phyloP scores from a whole-genome alignment of 2,329 filamentous ascomycete species.

The Penicillium sumatraense region DNA sequence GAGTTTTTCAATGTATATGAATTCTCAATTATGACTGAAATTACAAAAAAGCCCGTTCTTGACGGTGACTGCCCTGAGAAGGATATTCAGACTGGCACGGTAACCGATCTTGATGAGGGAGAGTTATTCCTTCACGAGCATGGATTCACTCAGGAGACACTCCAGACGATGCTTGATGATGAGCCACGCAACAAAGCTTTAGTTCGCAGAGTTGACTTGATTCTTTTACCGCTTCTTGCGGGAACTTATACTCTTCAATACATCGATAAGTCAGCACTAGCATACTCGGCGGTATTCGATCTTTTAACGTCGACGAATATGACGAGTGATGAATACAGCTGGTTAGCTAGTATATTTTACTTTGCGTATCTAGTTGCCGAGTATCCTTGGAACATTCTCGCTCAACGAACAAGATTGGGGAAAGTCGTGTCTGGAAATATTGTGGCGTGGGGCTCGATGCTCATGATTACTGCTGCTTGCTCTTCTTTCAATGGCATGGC shows the following conservation, averaged over 20 bases:
- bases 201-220: slow-evolving; percentile 54
- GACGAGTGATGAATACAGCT: slow-evolving; percentile 49
- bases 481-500: slow-evolving; percentile 50
- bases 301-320: slow-evolving; percentile 57
- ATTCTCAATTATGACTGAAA: slow-evolving; percentile 8
- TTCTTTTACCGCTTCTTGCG: slow-evolving; percentile 56
- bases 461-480: slow-evolving; percentile 50
- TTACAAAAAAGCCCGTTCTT: slow-evolving; percentile 7
- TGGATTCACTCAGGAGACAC: slow-evolving; percentile 48
- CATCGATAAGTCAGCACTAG: slow-evolving; percentile 61
- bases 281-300: slow-evolving; percentile 62
- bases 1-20: neutral
- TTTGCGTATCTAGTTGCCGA: slow-evolving; percentile 54
- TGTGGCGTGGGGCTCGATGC: slow-evolving; percentile 49
- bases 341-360: slow-evolving; percentile 62
- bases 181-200: slow-evolving; percentile 34
- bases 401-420: slow-evolving; percentile 31
- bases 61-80: slow-evolving; percentile 12
- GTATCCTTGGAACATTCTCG: slow-evolving; percentile 45
- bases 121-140: slow-evolving; percentile 56
- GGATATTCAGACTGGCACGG: slow-evolving; percentile 27
- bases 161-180: slow-evolving; percentile 53
- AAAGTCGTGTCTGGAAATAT: slow-evolving; percentile 39
- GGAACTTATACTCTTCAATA: slow-evolving; percentile 53
- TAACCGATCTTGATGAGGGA: slow-evolving; percentile 52